A percentile compares a stretch with the other conserved stretches of the same genome.
These are phyloP conservation scores for Periglandula ipomoeae DNA, from an alignment of 2,329 filamentous ascomycete species.

Conservation along the genomic window DNA sequence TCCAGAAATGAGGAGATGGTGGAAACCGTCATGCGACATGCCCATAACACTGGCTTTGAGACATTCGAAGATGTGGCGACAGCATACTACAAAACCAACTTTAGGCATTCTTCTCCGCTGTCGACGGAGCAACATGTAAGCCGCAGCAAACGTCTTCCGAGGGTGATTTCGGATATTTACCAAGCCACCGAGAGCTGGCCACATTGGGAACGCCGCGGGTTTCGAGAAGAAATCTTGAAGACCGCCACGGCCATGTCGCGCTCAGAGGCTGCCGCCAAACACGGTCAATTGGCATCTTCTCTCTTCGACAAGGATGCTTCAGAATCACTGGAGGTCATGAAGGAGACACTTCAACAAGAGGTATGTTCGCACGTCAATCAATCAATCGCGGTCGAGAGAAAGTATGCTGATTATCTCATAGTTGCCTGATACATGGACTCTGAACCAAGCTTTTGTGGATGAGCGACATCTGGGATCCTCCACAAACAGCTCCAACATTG, in stretches of 20 bases:
- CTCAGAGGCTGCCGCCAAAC: conserved; percentile 9
- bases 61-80: conserved; percentile 18
- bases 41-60: conserved; percentile 15
- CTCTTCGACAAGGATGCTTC: conserved; percentile 10
- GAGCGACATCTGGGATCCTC: conserved; percentile 11
- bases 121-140: conserved; percentile 18
- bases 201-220: conserved; percentile 17
- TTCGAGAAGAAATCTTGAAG: conserved; percentile 19
- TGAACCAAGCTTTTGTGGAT: conserved; percentile 16
- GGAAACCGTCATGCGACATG: conserved; percentile 14
- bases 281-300: conserved; percentile 7
- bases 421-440: conserved; percentile 18
- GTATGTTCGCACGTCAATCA: conserved; percentile 7
- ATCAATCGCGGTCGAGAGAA: not conserved
- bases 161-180: conserved; percentile 15
- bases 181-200: conserved; percentile 13
- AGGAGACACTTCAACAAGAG: conserved; percentile 15
- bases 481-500: conserved; percentile 16
- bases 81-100: conserved; percentile 17
- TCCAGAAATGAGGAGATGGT: conserved; percentile 13
- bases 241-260: conserved; percentile 14
- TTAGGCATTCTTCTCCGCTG: conserved; percentile 12
- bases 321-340: conserved; percentile 12
- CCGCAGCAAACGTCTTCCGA: conserved; percentile 17
- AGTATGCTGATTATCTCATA: conserved; percentile 2